Conservation (phyloP, 1,139 yeast genomes). For the Blastobotrys petasosporus region DNA sequence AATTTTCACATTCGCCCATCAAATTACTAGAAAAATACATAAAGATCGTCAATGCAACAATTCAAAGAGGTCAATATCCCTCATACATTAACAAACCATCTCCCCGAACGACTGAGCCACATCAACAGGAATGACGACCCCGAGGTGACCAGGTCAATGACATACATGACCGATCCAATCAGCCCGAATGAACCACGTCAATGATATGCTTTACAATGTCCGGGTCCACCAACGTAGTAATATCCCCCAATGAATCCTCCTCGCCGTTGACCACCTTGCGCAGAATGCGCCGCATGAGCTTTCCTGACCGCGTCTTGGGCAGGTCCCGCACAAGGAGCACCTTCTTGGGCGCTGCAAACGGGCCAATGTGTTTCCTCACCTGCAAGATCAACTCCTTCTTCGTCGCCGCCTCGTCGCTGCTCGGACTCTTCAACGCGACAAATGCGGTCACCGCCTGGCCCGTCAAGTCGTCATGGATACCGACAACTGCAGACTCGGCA, state of each 20-base stretch:
- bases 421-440: conserved; percentile 67
- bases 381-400: conserved; percentile 80
- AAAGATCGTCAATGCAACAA: no score
- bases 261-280: conserved; percentile 87
- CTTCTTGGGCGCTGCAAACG: conserved; percentile 95
- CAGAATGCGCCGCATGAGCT: conserved; percentile 96
- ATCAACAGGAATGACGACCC: no score
- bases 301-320: conserved; percentile 97
- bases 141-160: no score
- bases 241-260: conserved; percentile 90
- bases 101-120: no score
- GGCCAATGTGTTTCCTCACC: conserved; percentile 93
- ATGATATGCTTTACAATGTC: conserved; percentile 76
- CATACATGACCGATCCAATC: no score
- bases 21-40: no score
- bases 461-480: conserved; percentile 88
- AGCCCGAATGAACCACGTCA: conserved; percentile 26
- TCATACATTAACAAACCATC: no score
- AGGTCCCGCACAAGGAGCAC: conserved; percentile 82
- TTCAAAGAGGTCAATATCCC: no score
- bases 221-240: conserved; percentile 86
- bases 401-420: conserved; percentile 46
- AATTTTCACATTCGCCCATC: no score
- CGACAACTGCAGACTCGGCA: conserved; percentile 93
- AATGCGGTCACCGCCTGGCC: conserved; percentile 97